These are phyloP conservation scores for Podaxis sp. DNA, from an alignment of 768 basidiomycete genomes.

Conservation along the genomic window DNA sequence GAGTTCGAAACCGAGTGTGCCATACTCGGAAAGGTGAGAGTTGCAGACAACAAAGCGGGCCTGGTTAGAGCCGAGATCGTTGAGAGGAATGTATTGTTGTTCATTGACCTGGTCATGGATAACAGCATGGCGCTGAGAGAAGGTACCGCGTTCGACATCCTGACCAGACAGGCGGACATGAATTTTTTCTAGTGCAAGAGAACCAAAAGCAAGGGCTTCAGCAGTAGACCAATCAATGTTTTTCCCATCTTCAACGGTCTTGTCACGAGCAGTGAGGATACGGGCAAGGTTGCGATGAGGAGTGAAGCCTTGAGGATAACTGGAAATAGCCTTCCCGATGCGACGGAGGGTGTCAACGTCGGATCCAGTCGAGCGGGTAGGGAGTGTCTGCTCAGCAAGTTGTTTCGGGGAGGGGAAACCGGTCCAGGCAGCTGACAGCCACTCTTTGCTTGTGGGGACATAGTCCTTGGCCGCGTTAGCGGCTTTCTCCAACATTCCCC, in stretches of 20 bases:
- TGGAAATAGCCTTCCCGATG: slow-evolving; percentile 84
- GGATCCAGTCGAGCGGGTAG: slow-evolving; percentile 84
- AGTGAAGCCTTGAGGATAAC: slow-evolving; percentile 79
- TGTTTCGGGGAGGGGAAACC: slow-evolving; percentile 98
- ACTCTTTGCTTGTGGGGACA: slow-evolving; percentile 90
- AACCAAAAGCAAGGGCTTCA: slow-evolving; percentile 94
- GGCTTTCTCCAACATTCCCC: slow-evolving; percentile 98
- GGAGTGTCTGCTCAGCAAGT: slow-evolving; percentile 87
- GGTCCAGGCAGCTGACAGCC: slow-evolving; percentile 97
- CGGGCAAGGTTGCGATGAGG: slow-evolving; percentile 93
- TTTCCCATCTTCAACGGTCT: slow-evolving; percentile 84
- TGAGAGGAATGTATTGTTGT: slow-evolving; percentile 83
- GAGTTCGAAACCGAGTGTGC: slow-evolving; percentile 93
- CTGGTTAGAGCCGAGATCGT: slow-evolving; percentile 83
- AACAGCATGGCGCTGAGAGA: slow-evolving; percentile 97
- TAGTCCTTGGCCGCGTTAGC: slow-evolving; percentile 94
- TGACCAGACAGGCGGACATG: slow-evolving; percentile 96
- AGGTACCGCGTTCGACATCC: slow-evolving; percentile 98
- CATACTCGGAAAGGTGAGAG: slow-evolving; percentile 94
- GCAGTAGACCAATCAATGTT: slow-evolving; percentile 99
- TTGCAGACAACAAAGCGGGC: slow-evolving; percentile 95
- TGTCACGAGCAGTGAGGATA: slow-evolving; percentile 83
- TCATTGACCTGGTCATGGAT: slow-evolving; percentile 95
- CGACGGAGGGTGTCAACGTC: slow-evolving; percentile 72
- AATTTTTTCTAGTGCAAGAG: slow-evolving; percentile 87